Percentiles rank a stretch among this genome's conserved stretches.
Conservation (phyloP, 164 flowering plant species). For the Cinnamomum chago region DNA sequence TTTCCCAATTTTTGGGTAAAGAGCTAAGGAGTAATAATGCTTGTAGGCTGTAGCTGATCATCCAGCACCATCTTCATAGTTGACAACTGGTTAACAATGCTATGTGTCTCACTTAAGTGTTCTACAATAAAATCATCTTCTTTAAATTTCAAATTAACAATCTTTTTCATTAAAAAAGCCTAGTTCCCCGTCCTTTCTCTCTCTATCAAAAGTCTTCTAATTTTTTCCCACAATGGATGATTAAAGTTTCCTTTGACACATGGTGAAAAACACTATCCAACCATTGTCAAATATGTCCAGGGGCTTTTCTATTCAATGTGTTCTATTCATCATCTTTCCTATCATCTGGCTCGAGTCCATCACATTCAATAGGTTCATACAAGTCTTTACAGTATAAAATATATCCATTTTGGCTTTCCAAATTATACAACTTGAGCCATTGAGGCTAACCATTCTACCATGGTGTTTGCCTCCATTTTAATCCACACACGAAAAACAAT, state of each 20-base stretch:
- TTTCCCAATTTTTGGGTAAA: no score
- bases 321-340: neutral
- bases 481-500: no score
- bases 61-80: neutral
- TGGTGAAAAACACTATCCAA: neutral
- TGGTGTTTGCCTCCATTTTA: no score
- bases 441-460: neutral
- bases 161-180: neutral
- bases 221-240: no score
- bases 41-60: conserved; percentile 1
- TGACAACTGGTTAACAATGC: neutral
- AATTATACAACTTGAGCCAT: neutral
- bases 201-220: neutral
- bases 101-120: neutral
- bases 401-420: neutral
- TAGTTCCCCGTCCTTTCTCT: neutral
- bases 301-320: neutral
- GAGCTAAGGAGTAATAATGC: neutral
- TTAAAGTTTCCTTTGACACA: neutral
- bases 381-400: neutral
- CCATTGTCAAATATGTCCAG: neutral
- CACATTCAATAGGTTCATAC: neutral
- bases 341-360: neutral
- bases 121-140: neutral
- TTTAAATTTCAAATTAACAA: neutral